phyloP scores from a whole-genome alignment of 306 rosid genomes.

The Dryas alaskensis region DNA sequence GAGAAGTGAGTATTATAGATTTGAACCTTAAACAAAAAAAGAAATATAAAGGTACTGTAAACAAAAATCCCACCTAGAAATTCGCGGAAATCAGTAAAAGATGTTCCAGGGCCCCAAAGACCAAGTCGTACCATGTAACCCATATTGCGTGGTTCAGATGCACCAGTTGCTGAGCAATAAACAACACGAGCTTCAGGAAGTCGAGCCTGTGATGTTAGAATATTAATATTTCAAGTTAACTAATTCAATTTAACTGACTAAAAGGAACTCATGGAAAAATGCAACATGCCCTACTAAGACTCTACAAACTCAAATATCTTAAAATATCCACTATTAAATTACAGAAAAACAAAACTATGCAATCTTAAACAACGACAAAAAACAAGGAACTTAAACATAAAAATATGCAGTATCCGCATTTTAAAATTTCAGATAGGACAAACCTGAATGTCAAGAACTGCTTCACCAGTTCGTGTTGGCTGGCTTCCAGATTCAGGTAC shows the following conservation, averaged over 20 bases:
- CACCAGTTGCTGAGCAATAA: conserved; percentile 99
- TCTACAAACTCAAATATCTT: not conserved
- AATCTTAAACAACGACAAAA: not conserved
- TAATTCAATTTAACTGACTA: not conserved
- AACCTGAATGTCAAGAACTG: conserved; percentile 96
- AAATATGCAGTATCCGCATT: conserved; percentile 3
- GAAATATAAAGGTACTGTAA: not conserved
- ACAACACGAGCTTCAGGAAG: conserved; percentile 86
- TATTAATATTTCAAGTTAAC: conserved; percentile 20
- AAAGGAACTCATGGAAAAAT: not conserved
- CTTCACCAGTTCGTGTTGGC: conserved; percentile 99
- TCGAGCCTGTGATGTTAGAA: conserved; percentile 57
- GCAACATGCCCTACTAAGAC: not conserved
- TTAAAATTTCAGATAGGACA: conserved; percentile 23
- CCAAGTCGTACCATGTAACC: conserved; percentile 99
- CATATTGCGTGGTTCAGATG: conserved; percentile 98
- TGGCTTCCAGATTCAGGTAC: conserved; percentile 99
- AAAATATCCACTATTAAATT: not conserved
- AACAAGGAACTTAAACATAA: not conserved
- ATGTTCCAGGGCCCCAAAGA: conserved; percentile 96
- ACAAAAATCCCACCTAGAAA: conserved; percentile 61
- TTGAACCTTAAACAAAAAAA: not conserved
- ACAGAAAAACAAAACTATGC: not conserved
- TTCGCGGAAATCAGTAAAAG: conserved; percentile 78
- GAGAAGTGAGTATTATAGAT: not conserved